These are phyloP conservation scores for Globisporangium cederbergense DNA, from an alignment of 352 stramenopile species.

Conservation along the genomic window DNA sequence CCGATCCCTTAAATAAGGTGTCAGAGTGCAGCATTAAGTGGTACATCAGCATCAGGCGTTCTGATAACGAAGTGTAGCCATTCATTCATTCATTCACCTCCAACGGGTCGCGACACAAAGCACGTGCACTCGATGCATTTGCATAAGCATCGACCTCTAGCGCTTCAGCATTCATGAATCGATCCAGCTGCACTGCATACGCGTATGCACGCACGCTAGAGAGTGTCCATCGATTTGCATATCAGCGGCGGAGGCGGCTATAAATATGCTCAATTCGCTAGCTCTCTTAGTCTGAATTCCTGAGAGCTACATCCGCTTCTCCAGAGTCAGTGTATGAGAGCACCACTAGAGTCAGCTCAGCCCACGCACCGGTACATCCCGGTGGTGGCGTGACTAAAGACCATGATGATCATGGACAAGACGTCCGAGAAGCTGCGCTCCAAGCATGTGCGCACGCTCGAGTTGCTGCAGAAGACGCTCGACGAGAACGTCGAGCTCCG, in stretches of 20 bases:
- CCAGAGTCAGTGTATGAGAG: background rate
- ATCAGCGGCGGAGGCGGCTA: background rate
- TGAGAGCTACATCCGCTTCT: background rate
- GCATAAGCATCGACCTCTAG: no score
- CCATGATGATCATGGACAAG: constrained; percentile 55
- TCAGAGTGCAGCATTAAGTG: background rate
- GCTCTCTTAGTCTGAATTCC: background rate
- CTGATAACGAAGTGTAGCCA: constrained; percentile 3
- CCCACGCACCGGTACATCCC: no score
- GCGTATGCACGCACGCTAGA: no score
- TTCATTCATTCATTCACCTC: background rate
- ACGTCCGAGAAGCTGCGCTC: constrained; percentile 67
- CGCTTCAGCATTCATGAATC: no score
- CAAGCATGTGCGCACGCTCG: constrained; percentile 77
- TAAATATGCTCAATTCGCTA: background rate
- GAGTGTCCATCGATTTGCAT: no score
- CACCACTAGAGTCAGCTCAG: background rate
- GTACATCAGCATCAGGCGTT: background rate
- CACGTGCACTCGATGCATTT: no score
- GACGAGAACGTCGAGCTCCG: constrained; percentile 75
- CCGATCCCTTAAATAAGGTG: background rate
- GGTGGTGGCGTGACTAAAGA: background rate
- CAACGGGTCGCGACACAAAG: background rate
- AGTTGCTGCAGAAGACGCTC: constrained; percentile 75
- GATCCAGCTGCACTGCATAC: no score